These are phyloP conservation scores for Malus hybrid DNA, from an alignment of 331 rosid species.

Conservation along the genomic window DNA sequence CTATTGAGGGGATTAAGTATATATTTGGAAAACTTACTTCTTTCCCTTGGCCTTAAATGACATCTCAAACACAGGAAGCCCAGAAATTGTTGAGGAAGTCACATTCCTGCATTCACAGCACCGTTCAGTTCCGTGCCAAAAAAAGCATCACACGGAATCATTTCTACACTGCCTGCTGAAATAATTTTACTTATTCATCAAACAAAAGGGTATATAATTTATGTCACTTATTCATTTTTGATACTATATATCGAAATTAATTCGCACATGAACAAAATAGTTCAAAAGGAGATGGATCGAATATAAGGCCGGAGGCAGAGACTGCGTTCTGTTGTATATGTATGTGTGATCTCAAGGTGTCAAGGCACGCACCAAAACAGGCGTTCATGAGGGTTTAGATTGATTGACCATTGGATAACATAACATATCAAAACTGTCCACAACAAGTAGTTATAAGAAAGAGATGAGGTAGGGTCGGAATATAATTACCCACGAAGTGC, in stretches of 20 bases:
- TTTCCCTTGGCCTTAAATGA: constrained; percentile 23
- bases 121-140: background rate
- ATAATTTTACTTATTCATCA: too few relatives aligned
- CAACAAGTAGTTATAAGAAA: background rate
- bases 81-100: constrained; percentile 27
- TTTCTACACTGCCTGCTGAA: too few relatives aligned
- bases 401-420: background rate
- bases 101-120: constrained; percentile 27
- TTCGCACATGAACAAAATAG: too few relatives aligned
- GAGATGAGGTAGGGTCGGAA: background rate
- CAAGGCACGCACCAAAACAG: too few relatives aligned
- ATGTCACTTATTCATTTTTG: too few relatives aligned
- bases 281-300: too few relatives aligned
- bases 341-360: too few relatives aligned
- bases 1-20: too few relatives aligned
- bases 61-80: constrained; percentile 16
- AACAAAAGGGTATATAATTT: too few relatives aligned
- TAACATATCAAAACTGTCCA: background rate
- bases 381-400: background rate
- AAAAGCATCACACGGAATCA: too few relatives aligned
- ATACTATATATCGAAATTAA: background rate
- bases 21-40: constrained; percentile 22
- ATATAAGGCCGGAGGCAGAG: too few relatives aligned
- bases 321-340: too few relatives aligned
- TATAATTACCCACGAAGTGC: constrained; percentile 32